A percentile compares a stretch with the other conserved stretches of the same genome.
Evolutionary conservation across 805 yeast species (phyloP).

Genomic region (Tetrapisispora phaffii): DNA sequence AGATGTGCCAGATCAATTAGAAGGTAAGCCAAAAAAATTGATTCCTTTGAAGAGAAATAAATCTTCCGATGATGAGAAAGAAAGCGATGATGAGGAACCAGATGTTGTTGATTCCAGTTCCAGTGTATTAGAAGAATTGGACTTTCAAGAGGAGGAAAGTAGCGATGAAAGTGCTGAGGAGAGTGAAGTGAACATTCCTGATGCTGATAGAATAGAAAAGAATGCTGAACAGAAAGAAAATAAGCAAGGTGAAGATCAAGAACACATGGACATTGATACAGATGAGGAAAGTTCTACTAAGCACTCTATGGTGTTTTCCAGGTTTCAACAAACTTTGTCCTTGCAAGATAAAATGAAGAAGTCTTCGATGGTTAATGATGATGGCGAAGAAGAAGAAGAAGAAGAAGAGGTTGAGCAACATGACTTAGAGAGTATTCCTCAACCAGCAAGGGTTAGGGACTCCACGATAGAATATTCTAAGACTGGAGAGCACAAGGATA

Average conservation of each 20-base stretch:
- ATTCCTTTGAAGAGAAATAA: conserved; percentile 20
- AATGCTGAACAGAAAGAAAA: background rate
- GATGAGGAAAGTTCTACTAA: conserved; percentile 21
- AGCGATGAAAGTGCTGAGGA: conserved; percentile 7
- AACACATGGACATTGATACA: conserved; percentile 4
- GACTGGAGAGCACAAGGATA: conserved; percentile 35
- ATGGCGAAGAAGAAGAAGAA: conserved; percentile 20
- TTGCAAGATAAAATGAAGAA: conserved; percentile 20
- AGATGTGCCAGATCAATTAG: background rate
- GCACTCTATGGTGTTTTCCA: conserved; percentile 42
- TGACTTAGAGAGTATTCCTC: conserved; percentile 70
- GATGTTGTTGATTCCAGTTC: conserved; percentile 9
- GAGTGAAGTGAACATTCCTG: conserved; percentile 11
- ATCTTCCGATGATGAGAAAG: conserved; percentile 3
- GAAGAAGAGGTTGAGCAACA: conserved; percentile 20
- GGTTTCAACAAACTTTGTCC: conserved; percentile 40
- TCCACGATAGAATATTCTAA: conserved; percentile 11
- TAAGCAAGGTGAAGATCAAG: conserved; percentile 4
- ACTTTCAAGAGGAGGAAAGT: conserved; percentile 4
- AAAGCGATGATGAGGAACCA: background rate
- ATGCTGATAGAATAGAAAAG: background rate
- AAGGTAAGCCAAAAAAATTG: conserved; percentile 5
- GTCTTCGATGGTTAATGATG: conserved; percentile 13
- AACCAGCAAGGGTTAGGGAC: conserved; percentile 45
- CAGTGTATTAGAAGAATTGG: background rate